Conservation (phyloP, 768 basidiomycete genomes). For the Auricularia auricula-judae region DNA sequence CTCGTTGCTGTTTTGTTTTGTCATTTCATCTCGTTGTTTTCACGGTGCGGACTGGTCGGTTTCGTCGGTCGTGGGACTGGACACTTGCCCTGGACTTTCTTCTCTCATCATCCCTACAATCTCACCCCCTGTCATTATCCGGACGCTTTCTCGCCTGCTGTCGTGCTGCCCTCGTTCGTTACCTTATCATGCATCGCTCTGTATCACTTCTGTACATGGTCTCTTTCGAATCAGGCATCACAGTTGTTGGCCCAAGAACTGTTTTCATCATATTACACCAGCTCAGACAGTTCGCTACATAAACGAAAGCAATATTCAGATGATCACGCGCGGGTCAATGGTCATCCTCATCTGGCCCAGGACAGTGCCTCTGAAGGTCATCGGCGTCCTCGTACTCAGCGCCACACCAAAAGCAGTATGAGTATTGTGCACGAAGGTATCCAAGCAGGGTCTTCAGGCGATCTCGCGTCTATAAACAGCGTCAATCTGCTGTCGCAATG, state of each 20-base stretch:
- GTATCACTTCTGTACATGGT: background rate
- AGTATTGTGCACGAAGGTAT: conserved; percentile 61
- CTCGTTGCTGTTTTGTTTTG: background rate
- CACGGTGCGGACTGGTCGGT: background rate
- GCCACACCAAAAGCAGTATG: conserved; percentile 88
- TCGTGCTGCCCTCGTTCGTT: background rate
- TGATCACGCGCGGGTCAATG: conserved; percentile 33
- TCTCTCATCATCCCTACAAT: background rate
- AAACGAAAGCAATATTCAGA: background rate
- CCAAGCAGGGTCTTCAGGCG: conserved; percentile 54
- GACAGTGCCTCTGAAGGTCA: conserved; percentile 57
- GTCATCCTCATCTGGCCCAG: conserved; percentile 68
- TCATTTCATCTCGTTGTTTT: background rate
- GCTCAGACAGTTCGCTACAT: no score
- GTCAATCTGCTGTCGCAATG: background rate
- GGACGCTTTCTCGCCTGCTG: background rate
- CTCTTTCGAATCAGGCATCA: background rate
- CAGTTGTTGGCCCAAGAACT: background rate
- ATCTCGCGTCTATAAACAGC: conserved; percentile 48
- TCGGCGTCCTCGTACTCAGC: conserved; percentile 52
- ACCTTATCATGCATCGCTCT: background rate
- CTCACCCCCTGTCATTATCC: background rate
- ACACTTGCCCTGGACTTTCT: background rate
- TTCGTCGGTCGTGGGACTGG: background rate
- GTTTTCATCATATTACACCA: no score